Percentiles rank a stretch among this genome's conserved stretches.
phyloP scores from a whole-genome alignment of 371 early-diverging fungal species.

The Mortierella sp. region DNA sequence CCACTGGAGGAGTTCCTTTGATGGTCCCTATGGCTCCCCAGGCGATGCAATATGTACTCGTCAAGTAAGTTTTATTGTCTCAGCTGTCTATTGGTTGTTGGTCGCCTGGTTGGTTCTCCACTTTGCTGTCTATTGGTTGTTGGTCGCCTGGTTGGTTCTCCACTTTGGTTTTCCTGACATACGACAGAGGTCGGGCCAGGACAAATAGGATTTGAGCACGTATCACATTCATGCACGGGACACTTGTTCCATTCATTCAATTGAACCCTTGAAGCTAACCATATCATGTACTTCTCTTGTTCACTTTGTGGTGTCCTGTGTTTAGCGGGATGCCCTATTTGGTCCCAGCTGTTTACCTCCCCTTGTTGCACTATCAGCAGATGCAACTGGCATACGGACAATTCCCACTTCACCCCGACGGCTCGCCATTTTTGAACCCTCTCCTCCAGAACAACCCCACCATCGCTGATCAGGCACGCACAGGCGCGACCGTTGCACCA shows the following conservation, averaged over 20 bases:
- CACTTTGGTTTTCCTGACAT: background rate
- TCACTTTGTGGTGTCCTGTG: background rate
- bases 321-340: constrained; percentile 54
- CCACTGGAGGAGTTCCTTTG: background rate
- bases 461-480: constrained; percentile 13
- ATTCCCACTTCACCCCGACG: constrained; percentile 10
- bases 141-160: background rate
- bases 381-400: constrained; percentile 19
- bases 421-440: constrained; percentile 13
- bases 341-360: constrained; percentile 33
- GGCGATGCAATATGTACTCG: constrained; percentile 44
- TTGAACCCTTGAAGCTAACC: constrained; percentile 8
- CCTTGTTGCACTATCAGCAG: constrained; percentile 31
- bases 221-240: constrained; percentile 14
- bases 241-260: background rate
- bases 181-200: background rate
- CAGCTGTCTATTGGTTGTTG: constrained; percentile 1
- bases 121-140: background rate
- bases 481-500: constrained; percentile 18
- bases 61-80: constrained; percentile 48
- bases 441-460: constrained; percentile 6
- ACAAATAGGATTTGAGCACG: constrained; percentile 53
- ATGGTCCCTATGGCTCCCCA: constrained; percentile 14
- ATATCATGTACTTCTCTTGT: background rate
- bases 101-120: background rate